Base-by-base conservation (phyloP, 1,139 yeast species). In the Debaryomyces singareniensis region DNA sequence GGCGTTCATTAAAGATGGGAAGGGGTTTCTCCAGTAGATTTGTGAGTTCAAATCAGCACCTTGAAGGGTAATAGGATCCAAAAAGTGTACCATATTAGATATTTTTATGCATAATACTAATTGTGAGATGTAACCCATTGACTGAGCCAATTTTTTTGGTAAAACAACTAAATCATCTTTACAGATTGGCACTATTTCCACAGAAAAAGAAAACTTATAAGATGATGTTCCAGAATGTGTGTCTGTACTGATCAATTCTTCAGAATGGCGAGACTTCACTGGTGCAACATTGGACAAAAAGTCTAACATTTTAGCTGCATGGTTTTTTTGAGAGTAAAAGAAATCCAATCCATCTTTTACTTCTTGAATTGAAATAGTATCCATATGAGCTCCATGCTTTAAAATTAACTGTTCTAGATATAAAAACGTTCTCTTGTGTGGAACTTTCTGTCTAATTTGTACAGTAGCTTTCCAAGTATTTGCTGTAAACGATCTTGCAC, bases 381-480 rank as follows among this genome's bases (percentile, higher is more conserved):
- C 96, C 41, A 82, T 75, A 53, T 93, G 98, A 2, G 98, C 97
- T 50, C 83, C 84, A 55, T 91, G 95, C 55, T 72, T 87, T 55
- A 91, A 72, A 51, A 91, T 91, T 55, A 93, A 71, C 62, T 91
- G 99, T 64, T 91, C 99, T 49, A 91, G 71, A 48, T 84, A 89
- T 52, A 91, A 73, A 56, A 91, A 93, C 5, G 99, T 91, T 65
- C 97, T 79, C 64, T 91, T 91, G 58, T 91, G 98, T 12, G 89
- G 77, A 23, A 93, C 98, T 55, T 93, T 93, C 58, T 91, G 99
- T 66, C 98, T 83, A 45, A 93, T 82, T 64, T 93, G 99, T 24
- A 93, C 95, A 10, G 91, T 75, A 5, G 98, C 96, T 60, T 93
- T 79, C 99, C 99, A 91, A 12, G 97, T 91, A 53, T 93, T 86